Evolutionary conservation across 306 rosid species (phyloP).

Genomic region (Pyrus bretschneideri): DNA sequence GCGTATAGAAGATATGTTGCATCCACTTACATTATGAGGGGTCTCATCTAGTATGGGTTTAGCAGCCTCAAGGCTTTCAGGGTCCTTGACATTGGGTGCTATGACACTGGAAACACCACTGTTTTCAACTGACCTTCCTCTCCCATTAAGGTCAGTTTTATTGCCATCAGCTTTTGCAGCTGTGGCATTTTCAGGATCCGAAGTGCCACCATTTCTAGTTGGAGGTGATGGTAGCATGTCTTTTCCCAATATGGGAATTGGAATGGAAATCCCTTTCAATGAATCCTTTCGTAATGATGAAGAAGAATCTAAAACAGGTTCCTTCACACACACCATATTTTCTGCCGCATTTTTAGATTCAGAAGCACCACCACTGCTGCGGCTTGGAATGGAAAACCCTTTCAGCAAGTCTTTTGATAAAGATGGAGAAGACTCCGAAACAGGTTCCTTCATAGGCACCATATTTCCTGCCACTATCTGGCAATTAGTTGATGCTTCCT

Average conservation of each 20-base stretch:
- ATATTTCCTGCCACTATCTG: slow-evolving; percentile 1
- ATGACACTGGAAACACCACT: slow-evolving; percentile 9
- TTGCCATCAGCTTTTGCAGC: slow-evolving; percentile 15
- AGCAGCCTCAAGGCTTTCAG: slow-evolving; percentile 16
- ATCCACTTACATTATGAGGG: slow-evolving; percentile 38
- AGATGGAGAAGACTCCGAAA: slow-evolving; percentile 24
- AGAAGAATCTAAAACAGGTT: slow-evolving; percentile 25
- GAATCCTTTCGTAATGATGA: slow-evolving; percentile 13
- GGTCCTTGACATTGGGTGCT: slow-evolving; percentile 15
- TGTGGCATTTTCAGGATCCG: slow-evolving; percentile 10
- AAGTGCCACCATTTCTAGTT: slow-evolving; percentile 13
- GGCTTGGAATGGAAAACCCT: slow-evolving; percentile 14
- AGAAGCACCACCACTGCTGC: slow-evolving; percentile 11
- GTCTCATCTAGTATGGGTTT: slow-evolving; percentile 19
- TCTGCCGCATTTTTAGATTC: slow-evolving; percentile 15
- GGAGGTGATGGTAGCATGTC: slow-evolving; percentile 12
- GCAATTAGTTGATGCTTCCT: slow-evolving; percentile 17
- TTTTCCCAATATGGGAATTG: slow-evolving; percentile 21
- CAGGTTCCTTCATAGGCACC: slow-evolving; percentile 21
- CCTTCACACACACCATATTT: slow-evolving; percentile 17
- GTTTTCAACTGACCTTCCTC: slow-evolving; percentile 26
- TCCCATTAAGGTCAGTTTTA: slow-evolving; percentile 11
- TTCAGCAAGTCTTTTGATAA: slow-evolving; percentile 6
- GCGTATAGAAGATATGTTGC: neutral
- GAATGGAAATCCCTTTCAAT: slow-evolving; percentile 11